These are phyloP conservation scores for Botrytis tulipae DNA, from an alignment of 2,329 filamentous ascomycete species.

Conservation along the genomic window DNA sequence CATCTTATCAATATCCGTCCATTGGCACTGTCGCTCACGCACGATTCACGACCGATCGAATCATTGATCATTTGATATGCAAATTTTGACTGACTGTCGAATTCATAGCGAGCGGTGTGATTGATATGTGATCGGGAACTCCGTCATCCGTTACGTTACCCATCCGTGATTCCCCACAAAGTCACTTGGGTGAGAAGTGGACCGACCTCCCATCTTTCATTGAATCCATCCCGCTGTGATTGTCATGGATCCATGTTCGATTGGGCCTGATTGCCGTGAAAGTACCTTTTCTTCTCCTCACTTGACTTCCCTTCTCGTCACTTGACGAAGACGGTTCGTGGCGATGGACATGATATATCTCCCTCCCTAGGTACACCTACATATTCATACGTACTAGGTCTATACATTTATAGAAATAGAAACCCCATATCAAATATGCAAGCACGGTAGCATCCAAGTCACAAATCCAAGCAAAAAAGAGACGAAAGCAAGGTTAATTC, in stretches of 20 bases:
- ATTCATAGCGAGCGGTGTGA: not conserved
- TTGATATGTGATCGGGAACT: not conserved
- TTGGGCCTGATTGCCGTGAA: not conserved
- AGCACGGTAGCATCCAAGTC: not conserved
- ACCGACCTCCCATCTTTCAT: not conserved
- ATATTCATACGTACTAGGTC: not conserved
- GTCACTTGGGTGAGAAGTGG: not conserved
- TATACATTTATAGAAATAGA: not conserved
- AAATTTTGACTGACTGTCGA: not conserved
- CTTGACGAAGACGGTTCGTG: not conserved
- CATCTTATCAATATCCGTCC: not conserved
- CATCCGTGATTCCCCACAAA: slow-evolving; percentile 1
- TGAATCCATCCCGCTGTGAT: not conserved
- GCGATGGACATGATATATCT: not conserved
- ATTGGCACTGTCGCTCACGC: not conserved
- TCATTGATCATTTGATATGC: slow-evolving; percentile 1
- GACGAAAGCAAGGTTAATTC: not conserved
- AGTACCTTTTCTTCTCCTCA: not conserved
- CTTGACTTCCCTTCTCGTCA: not conserved
- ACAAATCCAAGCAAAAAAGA: no score
- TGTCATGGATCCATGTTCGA: not conserved
- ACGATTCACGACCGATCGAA: not conserved
- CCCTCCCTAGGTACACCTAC: not conserved
- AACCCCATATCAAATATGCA: not conserved
- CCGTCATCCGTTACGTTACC: not conserved